Conservation (phyloP, 2,329 filamentous ascomycete species). For the Penicillium digitatum region DNA sequence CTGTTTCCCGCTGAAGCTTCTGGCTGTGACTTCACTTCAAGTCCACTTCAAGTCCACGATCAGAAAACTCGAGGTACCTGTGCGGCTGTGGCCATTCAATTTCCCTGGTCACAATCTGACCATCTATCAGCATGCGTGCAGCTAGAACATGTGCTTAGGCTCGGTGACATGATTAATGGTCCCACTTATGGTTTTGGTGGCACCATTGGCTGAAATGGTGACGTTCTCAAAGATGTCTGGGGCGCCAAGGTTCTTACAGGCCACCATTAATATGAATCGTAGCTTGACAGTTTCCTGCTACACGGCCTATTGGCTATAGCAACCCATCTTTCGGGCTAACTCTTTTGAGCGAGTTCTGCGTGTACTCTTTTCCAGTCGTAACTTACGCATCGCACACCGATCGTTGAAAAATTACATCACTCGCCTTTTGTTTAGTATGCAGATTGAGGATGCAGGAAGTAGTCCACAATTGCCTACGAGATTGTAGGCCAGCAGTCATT, state of each 20-base stretch:
- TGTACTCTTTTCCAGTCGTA: neutral
- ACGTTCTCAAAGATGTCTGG: neutral
- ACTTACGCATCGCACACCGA: neutral
- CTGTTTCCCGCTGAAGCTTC: neutral
- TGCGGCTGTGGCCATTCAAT: neutral
- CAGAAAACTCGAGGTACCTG: neutral
- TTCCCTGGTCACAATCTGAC: neutral
- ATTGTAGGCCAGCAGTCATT: neutral
- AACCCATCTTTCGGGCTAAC: neutral
- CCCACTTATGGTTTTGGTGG: neutral
- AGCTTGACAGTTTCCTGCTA: neutral
- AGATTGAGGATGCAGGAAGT: neutral
- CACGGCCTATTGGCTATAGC: neutral
- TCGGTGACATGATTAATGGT: neutral
- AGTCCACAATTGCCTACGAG: neutral
- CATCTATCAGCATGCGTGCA: neutral
- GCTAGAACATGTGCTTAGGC: neutral
- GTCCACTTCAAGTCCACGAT: neutral
- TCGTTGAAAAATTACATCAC: neutral
- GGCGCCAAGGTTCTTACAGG: neutral
- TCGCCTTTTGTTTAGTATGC: neutral
- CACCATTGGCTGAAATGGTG: neutral
- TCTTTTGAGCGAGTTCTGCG: neutral
- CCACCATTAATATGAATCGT: neutral
- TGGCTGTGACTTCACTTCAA: neutral